Evolutionary conservation across 768 basidiomycete genomes (phyloP), one percentile per base, ranked within the genome.

Genomic region (Leccinum uliginosum): DNA sequence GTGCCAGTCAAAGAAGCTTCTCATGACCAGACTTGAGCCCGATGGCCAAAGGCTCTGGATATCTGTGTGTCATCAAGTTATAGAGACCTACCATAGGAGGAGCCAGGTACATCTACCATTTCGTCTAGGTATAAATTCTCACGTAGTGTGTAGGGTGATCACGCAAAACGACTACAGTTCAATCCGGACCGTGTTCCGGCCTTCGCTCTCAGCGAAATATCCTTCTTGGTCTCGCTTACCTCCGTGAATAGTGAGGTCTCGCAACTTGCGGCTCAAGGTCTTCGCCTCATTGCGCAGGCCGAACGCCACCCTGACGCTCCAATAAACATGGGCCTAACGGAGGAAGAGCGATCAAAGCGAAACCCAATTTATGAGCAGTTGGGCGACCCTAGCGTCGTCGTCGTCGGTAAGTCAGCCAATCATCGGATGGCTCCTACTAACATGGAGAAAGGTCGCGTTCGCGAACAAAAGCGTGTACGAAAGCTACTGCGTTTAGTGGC

Each of bases 401-500:
- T 89, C 27, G 80, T 90, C 49, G 89, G 89, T 89, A 56, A 53
- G 84, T 76, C 23, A n/a, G 26, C 4, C 3, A 5, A 34, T 47
- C 27, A 27, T 23, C 14, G 8, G 19, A 43, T 17, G 19, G 9
- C 24, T 21, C 34, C 0, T 17, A 44, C 55, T 64, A 49, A 70
- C 53, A 53, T 21, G 23, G 27, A 12, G 46, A 14, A 58, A 87
- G 91, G 91, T 32, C 88, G 92, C 26, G 77, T 88, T 44, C 85
- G 82, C 4, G 83, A 89, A 67, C 91, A 93, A 73, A 92, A 88
- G 69, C 83, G 91, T 3, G 80, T 91, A 27, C 79, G 92, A 15
- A 87, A 84, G 68, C 73, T 90, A 24, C 69, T 92, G 51, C 81
- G 88, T 6, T 67, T 82, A 53, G 77, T 91, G 47, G 78, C 83